Conservation (phyloP, 1,139 yeast genomes). For the Suhomyces terraborum region DNA sequence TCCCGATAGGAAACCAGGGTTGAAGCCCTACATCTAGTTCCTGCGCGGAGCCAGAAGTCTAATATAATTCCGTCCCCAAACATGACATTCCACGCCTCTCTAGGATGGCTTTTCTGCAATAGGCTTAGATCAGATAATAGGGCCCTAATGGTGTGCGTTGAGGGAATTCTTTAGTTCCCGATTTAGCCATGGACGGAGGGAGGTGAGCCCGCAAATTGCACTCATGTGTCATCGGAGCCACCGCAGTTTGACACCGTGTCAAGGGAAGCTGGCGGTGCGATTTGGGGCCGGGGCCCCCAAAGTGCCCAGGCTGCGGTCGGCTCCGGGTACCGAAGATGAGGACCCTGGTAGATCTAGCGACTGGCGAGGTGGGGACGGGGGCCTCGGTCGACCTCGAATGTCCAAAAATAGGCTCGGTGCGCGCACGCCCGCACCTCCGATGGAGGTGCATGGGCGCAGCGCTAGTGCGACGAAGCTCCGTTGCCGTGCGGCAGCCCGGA, state of each 20-base stretch:
- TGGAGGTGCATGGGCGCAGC: neutral
- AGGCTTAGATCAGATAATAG: neutral
- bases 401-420: conserved; percentile 1
- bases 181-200: too few species aligned
- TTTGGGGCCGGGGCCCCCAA: too few species aligned
- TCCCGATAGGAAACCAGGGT: neutral
- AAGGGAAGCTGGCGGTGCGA: too few species aligned
- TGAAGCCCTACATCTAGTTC: neutral
- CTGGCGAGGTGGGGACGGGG: too few species aligned
- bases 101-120: neutral
- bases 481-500: conserved; percentile 3
- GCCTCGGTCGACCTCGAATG: neutral
- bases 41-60: too few species aligned
- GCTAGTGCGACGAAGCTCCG: neutral
- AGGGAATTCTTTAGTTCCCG: conserved; percentile 1
- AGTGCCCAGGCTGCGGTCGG: too few species aligned
- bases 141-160: neutral
- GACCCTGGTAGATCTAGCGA: too few species aligned
- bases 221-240: neutral
- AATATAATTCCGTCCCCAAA: neutral
- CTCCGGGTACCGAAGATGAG: too few species aligned
- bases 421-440: neutral
- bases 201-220: neutral
- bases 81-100: too few species aligned
- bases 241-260: neutral